Conservation (phyloP, 495 filamentous ascomycete genomes). For the Hypoxylon fuscum region DNA sequence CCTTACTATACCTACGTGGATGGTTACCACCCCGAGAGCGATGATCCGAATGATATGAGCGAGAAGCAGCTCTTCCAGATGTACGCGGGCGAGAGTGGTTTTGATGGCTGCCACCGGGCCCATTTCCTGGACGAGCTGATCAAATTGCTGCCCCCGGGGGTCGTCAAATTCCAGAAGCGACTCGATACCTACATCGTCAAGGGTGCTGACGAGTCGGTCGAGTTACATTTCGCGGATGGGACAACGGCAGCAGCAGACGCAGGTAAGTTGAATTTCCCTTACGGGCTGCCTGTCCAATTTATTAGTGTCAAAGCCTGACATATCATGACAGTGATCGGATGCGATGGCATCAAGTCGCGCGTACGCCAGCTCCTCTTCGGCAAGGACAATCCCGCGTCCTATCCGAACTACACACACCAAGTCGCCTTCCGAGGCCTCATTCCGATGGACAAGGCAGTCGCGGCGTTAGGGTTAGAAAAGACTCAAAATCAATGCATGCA, state of each 20-base stretch:
- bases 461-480: slow-evolving; percentile 53
- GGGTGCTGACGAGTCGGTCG: slow-evolving; percentile 39
- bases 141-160: slow-evolving; percentile 53
- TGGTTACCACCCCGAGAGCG: background rate
- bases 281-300: background rate
- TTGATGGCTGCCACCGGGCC: slow-evolving; percentile 45
- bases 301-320: slow-evolving; percentile 15
- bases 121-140: background rate
- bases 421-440: slow-evolving; percentile 58
- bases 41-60: background rate
- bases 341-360: slow-evolving; percentile 63
- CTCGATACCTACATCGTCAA: slow-evolving; percentile 19
- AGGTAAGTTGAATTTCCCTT: slow-evolving; percentile 37
- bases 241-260: slow-evolving; percentile 54
- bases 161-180: slow-evolving; percentile 47
- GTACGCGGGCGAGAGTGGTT: slow-evolving; percentile 33
- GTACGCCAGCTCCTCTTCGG: slow-evolving; percentile 53
- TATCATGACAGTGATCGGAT: slow-evolving; percentile 55
- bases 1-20: background rate
- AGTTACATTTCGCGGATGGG: slow-evolving; percentile 60
- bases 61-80: background rate
- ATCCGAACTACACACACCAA: slow-evolving; percentile 57
- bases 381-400: slow-evolving; percentile 45
- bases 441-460: slow-evolving; percentile 53
- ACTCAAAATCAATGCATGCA: slow-evolving; percentile 54